These are phyloP conservation scores for Aspergillus chevalieri DNA, from an alignment of 2,329 filamentous ascomycete species.

Conservation along the genomic window DNA sequence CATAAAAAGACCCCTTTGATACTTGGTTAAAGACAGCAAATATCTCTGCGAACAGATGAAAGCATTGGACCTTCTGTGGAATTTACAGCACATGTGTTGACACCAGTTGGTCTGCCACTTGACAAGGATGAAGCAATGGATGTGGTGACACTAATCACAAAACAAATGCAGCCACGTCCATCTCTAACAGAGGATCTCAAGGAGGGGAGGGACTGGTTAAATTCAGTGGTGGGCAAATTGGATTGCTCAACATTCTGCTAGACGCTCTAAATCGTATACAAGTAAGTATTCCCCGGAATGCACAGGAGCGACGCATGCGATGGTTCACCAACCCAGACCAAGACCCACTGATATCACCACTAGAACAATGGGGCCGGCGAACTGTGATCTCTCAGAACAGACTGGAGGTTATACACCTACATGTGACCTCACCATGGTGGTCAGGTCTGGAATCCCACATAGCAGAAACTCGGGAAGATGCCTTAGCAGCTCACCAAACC, in stretches of 20 bases:
- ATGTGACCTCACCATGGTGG: too few relatives aligned
- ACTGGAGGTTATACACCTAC: too few relatives aligned
- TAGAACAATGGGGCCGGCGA: too few relatives aligned
- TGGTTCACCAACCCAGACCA: too few relatives aligned
- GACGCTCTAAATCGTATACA: background rate
- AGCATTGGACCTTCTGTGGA: background rate
- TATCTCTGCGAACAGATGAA: constrained; percentile 1
- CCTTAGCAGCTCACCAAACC: too few relatives aligned
- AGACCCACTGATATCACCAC: too few relatives aligned
- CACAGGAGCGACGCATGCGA: too few relatives aligned
- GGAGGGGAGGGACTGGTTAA: constrained; percentile 1
- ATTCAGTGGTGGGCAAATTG: constrained; percentile 6
- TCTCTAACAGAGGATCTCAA: constrained; percentile 6
- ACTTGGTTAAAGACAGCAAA: constrained; percentile 2
- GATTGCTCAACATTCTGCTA: background rate
- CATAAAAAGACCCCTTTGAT: constrained; percentile 1
- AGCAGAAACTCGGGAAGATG: too few relatives aligned
- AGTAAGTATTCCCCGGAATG: background rate
- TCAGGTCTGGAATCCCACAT: too few relatives aligned
- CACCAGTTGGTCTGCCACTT: constrained; percentile 6
- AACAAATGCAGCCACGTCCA: background rate
- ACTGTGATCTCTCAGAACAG: too few relatives aligned
- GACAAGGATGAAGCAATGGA: constrained; percentile 4
- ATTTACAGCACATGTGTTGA: too few relatives aligned
- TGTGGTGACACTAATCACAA: background rate